phyloP scores from a whole-genome alignment of 768 basidiomycete species.

The Cyclocybe cylindracea region DNA sequence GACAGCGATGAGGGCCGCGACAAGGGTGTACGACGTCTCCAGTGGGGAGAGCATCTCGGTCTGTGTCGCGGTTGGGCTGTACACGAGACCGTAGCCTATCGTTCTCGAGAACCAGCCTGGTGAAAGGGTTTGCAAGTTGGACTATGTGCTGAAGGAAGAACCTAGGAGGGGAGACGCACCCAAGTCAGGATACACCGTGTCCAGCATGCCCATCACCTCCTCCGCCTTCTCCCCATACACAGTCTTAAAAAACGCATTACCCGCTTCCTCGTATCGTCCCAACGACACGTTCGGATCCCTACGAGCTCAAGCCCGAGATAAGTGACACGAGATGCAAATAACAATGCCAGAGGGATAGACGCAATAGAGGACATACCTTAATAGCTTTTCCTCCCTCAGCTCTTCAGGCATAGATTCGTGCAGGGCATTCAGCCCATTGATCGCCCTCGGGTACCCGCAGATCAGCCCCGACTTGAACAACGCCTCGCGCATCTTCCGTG shows the following conservation, averaged over 20 bases:
- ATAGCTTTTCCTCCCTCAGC: slow-evolving; percentile 44
- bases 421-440: slow-evolving; percentile 56
- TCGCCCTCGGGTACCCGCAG: slow-evolving; percentile 58
- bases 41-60: slow-evolving; percentile 46
- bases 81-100: slow-evolving; percentile 59
- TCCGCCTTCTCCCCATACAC: slow-evolving; percentile 61
- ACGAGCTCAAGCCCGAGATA: background rate
- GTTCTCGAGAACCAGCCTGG: slow-evolving; percentile 56
- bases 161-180: slow-evolving; percentile 34
- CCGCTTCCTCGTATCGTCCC: slow-evolving; percentile 41
- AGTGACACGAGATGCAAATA: too few relatives aligned
- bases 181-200: slow-evolving; percentile 60
- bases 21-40: slow-evolving; percentile 61
- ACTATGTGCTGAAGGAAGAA: background rate
- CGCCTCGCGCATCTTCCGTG: slow-evolving; percentile 58
- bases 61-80: slow-evolving; percentile 32
- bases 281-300: slow-evolving; percentile 46
- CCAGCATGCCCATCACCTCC: slow-evolving; percentile 46
- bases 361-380: slow-evolving; percentile 40
- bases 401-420: slow-evolving; percentile 53
- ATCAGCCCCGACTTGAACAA: slow-evolving; percentile 63
- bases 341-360: too few relatives aligned
- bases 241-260: slow-evolving; percentile 43
- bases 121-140: background rate
- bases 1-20: slow-evolving; percentile 60